Evolutionary conservation across 805 yeast genomes (phyloP).

Genomic region (Wickerhamiella cacticola): DNA sequence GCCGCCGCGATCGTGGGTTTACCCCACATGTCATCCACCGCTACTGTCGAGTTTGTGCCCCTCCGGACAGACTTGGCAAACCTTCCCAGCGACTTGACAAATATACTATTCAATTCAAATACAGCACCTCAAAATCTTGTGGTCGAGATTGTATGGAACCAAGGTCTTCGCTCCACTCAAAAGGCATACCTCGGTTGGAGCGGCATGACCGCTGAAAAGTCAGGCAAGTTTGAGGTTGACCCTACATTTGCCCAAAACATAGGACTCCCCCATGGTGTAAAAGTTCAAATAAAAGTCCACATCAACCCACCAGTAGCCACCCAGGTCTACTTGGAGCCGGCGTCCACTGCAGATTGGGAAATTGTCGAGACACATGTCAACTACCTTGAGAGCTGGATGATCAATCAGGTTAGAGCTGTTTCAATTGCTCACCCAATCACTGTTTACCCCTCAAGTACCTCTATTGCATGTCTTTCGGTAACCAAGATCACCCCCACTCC

Average conservation of each 20-base stretch:
- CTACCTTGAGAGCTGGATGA: conserved; percentile 56
- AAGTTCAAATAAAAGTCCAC: conserved; percentile 36
- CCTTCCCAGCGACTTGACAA: conserved; percentile 40
- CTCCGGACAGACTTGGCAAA: conserved; percentile 41
- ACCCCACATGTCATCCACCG: conserved; percentile 19
- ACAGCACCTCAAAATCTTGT: conserved; percentile 47
- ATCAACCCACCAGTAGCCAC: conserved; percentile 41
- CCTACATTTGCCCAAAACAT: conserved; percentile 48
- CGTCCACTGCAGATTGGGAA: conserved; percentile 77
- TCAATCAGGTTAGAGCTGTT: conserved; percentile 73
- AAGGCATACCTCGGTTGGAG: conserved; percentile 52
- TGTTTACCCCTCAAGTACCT: conserved; percentile 56
- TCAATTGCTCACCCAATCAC: conserved; percentile 45
- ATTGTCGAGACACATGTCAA: conserved; percentile 72
- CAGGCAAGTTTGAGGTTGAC: conserved; percentile 45
- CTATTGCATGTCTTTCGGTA: conserved; percentile 47
- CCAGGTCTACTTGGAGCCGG: conserved; percentile 66
- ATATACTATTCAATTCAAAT: conserved; percentile 39
- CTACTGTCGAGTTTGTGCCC: conserved; percentile 29
- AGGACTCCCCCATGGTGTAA: conserved; percentile 35
- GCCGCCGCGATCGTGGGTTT: not conserved
- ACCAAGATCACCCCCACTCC: conserved; percentile 35
- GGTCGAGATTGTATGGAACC: conserved; percentile 35
- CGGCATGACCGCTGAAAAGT: conserved; percentile 36
- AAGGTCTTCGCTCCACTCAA: conserved; percentile 19